Percentiles rank a stretch among this genome's conserved stretches.
Conservation (phyloP, 176 grass and related monocot species). For the Echinochloa phyllopogon region DNA sequence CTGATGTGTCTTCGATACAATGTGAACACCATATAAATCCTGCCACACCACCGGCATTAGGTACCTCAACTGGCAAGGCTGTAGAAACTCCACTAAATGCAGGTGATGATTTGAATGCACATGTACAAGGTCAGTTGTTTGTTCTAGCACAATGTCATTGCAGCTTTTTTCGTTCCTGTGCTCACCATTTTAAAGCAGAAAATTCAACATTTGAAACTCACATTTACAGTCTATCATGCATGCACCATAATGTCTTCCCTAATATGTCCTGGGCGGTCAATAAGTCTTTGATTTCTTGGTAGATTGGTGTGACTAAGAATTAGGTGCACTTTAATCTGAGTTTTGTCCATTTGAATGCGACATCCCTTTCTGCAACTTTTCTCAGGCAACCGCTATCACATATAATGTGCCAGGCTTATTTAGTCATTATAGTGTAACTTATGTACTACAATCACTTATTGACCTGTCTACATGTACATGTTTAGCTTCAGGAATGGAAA, state of each 20-base stretch:
- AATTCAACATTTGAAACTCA: background rate
- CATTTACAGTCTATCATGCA: background rate
- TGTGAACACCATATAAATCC: conserved; percentile 30
- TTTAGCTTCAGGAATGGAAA: background rate
- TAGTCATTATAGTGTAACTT: background rate
- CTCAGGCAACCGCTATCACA: too few species aligned
- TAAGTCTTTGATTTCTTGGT: background rate
- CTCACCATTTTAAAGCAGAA: background rate
- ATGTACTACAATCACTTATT: conserved; percentile 7
- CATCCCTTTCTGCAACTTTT: too few species aligned
- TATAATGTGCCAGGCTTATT: background rate
- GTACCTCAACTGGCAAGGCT: conserved; percentile 16
- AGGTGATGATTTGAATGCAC: conserved; percentile 32
- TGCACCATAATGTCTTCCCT: background rate
- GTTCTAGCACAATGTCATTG: conserved; percentile 28
- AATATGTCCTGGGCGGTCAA: background rate
- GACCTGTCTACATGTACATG: conserved; percentile 6
- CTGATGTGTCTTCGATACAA: conserved; percentile 27
- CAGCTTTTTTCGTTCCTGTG: background rate
- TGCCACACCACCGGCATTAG: conserved; percentile 15
- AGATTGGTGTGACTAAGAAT: too few species aligned
- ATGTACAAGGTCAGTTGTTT: conserved; percentile 57
- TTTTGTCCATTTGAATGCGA: too few species aligned
- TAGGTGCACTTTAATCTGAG: too few species aligned
- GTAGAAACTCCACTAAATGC: conserved; percentile 21